Base-by-base conservation (phyloP, 2,329 filamentous ascomycete genomes). In the Niveomyces coronatus region DNA sequence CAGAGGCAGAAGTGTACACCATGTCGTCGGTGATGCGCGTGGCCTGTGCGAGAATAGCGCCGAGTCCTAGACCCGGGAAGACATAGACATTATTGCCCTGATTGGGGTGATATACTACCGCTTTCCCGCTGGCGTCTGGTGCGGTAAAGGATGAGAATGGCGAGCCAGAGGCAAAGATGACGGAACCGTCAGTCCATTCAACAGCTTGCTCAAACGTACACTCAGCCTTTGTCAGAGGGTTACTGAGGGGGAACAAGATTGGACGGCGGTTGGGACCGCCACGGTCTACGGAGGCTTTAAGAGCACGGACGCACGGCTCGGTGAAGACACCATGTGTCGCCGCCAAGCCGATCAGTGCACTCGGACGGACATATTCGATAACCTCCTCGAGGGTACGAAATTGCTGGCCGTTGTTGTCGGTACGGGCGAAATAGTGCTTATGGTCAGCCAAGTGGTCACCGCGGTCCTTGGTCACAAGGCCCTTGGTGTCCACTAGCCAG, bases 401-500 rank as follows among this genome's bases (percentile, higher is more conserved):
- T 57, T 82, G 77, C 48, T 74, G 69, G 45, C 75, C 76, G 40
- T 71, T 67, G 60, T 80, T 81, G 58, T 82, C 76, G 13, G 60
- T 61, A 37, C 77, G 71, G 22, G 77, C 75, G 51, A 82, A 81
- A 60, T 81, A 78, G 63, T 80, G 76, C 64, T 85, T 85, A 64
- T 98, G 91, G 52, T 94, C 83, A 26, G 89, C 87, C 28, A 98
- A 79, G 60, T 81, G 85, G 68, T 96, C 91, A 39, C 89, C 89
- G 44, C 91, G 85, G 66, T 98, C 89, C 45, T 74, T 72, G 46
- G 91, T 94, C 37, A 98, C 89, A 16, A 98, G 80, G 51, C 91
- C 91, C 69, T 91, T 89, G 55, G 87, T 94, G 67, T 96, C 91
- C 44, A 96, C 88, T 33, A 98, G 84, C 77, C 83, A 96, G 75